These are phyloP conservation scores for Tillandsia leiboldiana DNA, from an alignment of 176 grass and related monocot genomes.

Conservation along the genomic window DNA sequence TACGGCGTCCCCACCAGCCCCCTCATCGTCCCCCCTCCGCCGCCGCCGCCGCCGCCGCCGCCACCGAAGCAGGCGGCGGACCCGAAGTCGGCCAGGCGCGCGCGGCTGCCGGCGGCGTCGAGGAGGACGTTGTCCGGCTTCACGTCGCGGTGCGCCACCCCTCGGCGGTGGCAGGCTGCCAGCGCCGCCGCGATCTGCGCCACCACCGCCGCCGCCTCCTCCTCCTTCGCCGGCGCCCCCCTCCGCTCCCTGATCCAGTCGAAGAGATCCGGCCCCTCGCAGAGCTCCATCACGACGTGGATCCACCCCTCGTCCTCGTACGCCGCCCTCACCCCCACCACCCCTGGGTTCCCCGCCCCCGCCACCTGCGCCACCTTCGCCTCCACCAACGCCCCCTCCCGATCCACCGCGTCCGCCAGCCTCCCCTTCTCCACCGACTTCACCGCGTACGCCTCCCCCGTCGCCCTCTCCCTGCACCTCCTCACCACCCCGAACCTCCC, in stretches of 20 bases:
- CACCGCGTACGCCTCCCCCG: conserved; percentile 41
- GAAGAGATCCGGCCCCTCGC: conserved; percentile 52
- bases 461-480: conserved; percentile 48
- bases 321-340: conserved; percentile 40
- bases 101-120: conserved; percentile 18
- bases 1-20: conserved; percentile 76
- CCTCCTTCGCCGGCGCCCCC: conserved; percentile 44
- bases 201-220: conserved; percentile 46
- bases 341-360: conserved; percentile 47
- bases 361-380: conserved; percentile 43
- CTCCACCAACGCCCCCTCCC: conserved; percentile 50
- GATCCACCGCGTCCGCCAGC: conserved; percentile 60
- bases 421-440: conserved; percentile 61
- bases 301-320: conserved; percentile 51
- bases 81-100: conserved; percentile 66
- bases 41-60: conserved; percentile 14
- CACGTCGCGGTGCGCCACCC: conserved; percentile 74
- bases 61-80: conserved; percentile 47
- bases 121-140: conserved; percentile 92
- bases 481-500: conserved; percentile 71
- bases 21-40: not conserved
- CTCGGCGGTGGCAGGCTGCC: conserved; percentile 49
- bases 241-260: conserved; percentile 48
- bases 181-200: conserved; percentile 39
- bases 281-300: conserved; percentile 79